phyloP scores from a whole-genome alignment of 306 rosid genomes.

The Pterocarpus macrocarpus region DNA sequence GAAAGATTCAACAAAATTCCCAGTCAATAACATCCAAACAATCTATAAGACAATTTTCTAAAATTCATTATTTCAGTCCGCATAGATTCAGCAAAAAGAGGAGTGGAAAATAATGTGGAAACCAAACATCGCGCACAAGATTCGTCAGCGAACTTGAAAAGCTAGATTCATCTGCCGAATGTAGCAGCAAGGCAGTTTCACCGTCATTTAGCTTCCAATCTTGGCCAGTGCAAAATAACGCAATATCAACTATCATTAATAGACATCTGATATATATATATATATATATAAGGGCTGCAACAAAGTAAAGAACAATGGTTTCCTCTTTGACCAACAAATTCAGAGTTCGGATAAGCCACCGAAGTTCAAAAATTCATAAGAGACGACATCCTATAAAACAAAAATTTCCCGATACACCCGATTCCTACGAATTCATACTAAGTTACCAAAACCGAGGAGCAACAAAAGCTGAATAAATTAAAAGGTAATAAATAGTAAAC shows the following conservation, averaged over 20 bases:
- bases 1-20: not conserved
- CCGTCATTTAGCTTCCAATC: too few species aligned
- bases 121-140: too few species aligned
- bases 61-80: too few species aligned
- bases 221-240: too few species aligned
- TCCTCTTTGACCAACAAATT: not conserved
- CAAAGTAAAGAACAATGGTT: not conserved
- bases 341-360: not conserved
- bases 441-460: conserved; percentile 39
- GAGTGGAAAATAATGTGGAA: too few species aligned
- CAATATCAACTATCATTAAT: not conserved
- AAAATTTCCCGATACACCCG: not conserved
- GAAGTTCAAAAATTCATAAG: not conserved
- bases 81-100: too few species aligned
- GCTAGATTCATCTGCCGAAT: too few species aligned
- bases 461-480: not conserved
- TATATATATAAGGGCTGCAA: not conserved
- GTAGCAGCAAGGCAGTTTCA: too few species aligned
- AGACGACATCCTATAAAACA: not conserved
- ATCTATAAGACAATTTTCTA: not conserved
- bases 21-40: not conserved
- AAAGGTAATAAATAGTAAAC: not conserved
- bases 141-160: too few species aligned
- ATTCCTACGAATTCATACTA: conserved; percentile 22
- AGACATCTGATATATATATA: too few species aligned